Percentiles rank a stretch among this genome's conserved stretches.
Conservation (phyloP, 2,329 filamentous ascomycete genomes). For the Amesomyces nigricolor region DNA sequence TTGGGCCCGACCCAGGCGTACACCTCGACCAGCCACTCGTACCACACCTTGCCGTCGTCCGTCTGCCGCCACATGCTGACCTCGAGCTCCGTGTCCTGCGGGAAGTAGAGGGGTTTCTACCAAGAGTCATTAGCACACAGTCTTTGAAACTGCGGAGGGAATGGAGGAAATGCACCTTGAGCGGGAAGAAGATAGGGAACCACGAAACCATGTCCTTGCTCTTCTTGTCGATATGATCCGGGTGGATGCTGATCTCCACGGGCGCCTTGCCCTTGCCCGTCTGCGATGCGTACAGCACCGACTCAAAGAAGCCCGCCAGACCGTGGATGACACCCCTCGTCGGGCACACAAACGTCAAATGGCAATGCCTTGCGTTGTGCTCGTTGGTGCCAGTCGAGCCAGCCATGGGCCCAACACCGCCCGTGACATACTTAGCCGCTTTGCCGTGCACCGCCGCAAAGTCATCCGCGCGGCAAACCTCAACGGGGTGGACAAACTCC, state of each 20-base stretch:
- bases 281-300: conserved; percentile 71
- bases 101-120: conserved; percentile 81
- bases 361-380: conserved; percentile 79
- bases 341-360: conserved; percentile 70
- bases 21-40: conserved; percentile 93
- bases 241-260: conserved; percentile 87
- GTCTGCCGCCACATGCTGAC: conserved; percentile 96
- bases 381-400: conserved; percentile 79
- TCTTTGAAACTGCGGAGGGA: not conserved
- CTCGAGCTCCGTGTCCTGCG: conserved; percentile 76
- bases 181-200: conserved; percentile 97
- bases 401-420: conserved; percentile 66
- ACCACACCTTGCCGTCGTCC: conserved; percentile 94
- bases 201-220: conserved; percentile 98
- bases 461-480: conserved; percentile 34
- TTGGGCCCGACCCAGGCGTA: conserved; percentile 61
- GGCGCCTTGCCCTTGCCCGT: conserved; percentile 40
- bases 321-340: conserved; percentile 84
- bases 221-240: conserved; percentile 84
- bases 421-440: conserved; percentile 56
- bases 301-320: conserved; percentile 91
- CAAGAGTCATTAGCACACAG: conserved; percentile 9
- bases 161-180: conserved; percentile 62
- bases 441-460: conserved; percentile 42
- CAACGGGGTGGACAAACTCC: conserved; percentile 75